Evolutionary conservation across 306 rosid species (phyloP).

Genomic region (Canavalia ensiformis): DNA sequence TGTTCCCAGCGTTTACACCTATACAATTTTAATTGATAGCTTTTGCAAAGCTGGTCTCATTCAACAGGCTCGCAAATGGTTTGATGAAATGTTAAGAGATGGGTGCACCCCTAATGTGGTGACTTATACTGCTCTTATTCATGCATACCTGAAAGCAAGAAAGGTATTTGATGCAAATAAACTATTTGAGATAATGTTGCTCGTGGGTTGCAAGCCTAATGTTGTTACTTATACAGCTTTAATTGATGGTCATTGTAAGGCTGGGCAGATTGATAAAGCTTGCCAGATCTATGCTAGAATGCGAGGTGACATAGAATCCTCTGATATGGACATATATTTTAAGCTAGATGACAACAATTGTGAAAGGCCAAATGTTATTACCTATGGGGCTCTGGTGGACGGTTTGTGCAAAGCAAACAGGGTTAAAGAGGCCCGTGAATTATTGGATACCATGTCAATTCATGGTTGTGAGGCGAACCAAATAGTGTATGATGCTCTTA

Average conservation of each 20-base stretch:
- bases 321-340: conserved; percentile 79
- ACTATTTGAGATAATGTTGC: conserved; percentile 79
- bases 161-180: conserved; percentile 70
- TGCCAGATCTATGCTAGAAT: conserved; percentile 79
- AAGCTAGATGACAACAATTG: conserved; percentile 51
- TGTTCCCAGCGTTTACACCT: conserved; percentile 88
- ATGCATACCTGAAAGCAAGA: conserved; percentile 83
- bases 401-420: conserved; percentile 89
- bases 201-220: conserved; percentile 81
- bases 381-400: conserved; percentile 90
- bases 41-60: conserved; percentile 86
- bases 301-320: conserved; percentile 65
- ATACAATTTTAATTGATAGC: conserved; percentile 80
- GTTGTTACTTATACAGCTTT: conserved; percentile 80
- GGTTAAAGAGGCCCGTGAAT: conserved; percentile 71
- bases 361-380: conserved; percentile 70
- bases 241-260: conserved; percentile 87
- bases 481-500: conserved; percentile 81
- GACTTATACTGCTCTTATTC: conserved; percentile 87
- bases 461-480: conserved; percentile 81
- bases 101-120: conserved; percentile 88
- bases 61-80: conserved; percentile 84
- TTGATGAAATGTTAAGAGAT: conserved; percentile 75
- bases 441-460: conserved; percentile 71
- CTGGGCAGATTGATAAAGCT: conserved; percentile 81